Evolutionary conservation across 192 early-diverging fungal genomes (phyloP).

Genomic region (Linnemannia zychae): DNA sequence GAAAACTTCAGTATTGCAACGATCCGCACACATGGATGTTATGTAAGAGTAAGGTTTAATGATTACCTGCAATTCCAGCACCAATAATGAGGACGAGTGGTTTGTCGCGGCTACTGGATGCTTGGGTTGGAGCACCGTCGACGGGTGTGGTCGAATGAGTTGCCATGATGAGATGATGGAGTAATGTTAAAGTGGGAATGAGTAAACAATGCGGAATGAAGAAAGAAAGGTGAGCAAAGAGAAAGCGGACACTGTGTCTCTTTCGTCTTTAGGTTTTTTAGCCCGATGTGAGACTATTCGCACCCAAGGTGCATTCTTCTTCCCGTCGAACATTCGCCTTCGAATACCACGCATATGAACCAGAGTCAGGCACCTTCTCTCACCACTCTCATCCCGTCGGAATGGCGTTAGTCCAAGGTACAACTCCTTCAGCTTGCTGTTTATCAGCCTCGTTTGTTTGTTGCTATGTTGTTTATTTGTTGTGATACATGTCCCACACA

Average conservation of each 20-base stretch:
- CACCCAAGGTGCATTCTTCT: too few species aligned
- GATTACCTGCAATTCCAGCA: conserved; percentile 2
- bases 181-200: neutral
- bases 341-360: too few species aligned
- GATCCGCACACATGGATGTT: neutral
- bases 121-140: neutral
- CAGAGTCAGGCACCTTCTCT: too few species aligned
- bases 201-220: neutral
- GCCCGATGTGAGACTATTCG: neutral
- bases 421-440: neutral
- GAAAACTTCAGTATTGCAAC: neutral
- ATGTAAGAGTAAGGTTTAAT: too few species aligned
- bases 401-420: neutral
- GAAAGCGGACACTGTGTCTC: neutral
- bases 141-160: neutral
- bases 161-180: neutral
- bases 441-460: neutral
- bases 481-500: neutral
- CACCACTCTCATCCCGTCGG: neutral
- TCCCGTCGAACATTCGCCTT: too few species aligned
- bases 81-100: neutral
- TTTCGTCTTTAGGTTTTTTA: neutral
- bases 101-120: neutral
- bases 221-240: neutral
- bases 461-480: neutral